These are phyloP conservation scores for Infundibulicybe gibba DNA, from an alignment of 768 basidiomycete species.

Conservation along the genomic window DNA sequence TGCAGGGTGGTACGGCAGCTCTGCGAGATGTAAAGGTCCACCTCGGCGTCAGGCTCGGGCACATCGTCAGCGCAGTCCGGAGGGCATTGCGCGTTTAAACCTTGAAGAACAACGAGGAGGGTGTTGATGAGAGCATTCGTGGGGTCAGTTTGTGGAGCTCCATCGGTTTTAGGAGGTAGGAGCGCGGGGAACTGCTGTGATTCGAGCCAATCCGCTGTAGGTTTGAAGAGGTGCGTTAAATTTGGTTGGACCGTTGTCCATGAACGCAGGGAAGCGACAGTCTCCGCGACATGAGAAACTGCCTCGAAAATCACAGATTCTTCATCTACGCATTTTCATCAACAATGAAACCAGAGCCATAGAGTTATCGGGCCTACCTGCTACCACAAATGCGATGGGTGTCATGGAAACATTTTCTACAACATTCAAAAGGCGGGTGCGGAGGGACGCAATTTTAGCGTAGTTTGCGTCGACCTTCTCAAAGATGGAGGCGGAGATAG, in stretches of 20 bases:
- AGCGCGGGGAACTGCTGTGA: constrained; percentile 16
- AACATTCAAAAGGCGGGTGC: constrained; percentile 14
- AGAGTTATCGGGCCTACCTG: constrained; percentile 24
- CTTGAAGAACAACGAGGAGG: constrained; percentile 65
- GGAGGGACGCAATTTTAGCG: constrained; percentile 20
- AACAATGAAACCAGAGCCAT: background rate
- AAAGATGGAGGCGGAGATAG: constrained; percentile 17
- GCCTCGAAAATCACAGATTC: constrained; percentile 23
- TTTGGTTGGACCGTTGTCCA: constrained; percentile 24
- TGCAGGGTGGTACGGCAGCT: constrained; percentile 40
- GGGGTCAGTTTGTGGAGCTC: constrained; percentile 5
- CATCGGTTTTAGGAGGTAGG: background rate
- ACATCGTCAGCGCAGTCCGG: constrained; percentile 4
- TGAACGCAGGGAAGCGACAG: constrained; percentile 10
- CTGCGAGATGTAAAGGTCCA: constrained; percentile 50
- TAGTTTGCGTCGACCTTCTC: constrained; percentile 19
- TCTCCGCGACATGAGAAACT: constrained; percentile 13
- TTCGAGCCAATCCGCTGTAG: constrained; percentile 27
- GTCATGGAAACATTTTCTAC: constrained; percentile 18
- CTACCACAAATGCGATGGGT: constrained; percentile 27
- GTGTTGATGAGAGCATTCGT: constrained; percentile 51
- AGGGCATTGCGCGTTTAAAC: constrained; percentile 41
- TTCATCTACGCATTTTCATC: constrained; percentile 27
- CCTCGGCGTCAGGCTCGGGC: constrained; percentile 19
- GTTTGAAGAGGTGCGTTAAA: constrained; percentile 26